phyloP scores from a whole-genome alignment of 2,329 filamentous ascomycete genomes.

The Hypoxylon rubiginosum region DNA sequence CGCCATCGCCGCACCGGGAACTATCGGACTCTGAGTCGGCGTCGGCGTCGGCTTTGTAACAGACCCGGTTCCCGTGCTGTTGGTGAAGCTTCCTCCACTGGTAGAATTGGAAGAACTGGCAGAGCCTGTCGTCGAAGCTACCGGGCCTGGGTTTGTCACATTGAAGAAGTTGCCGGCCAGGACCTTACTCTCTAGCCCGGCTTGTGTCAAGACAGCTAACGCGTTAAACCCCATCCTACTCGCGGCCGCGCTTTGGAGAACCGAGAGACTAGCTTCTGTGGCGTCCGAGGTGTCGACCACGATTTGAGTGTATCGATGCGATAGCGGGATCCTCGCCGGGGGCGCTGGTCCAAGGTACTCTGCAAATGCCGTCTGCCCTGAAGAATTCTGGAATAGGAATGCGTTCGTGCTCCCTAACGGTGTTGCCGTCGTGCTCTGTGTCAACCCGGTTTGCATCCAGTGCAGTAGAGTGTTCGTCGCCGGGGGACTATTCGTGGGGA shows the following conservation, averaged over 20 bases:
- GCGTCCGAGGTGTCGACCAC: conserved; percentile 51
- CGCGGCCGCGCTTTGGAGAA: conserved; percentile 47
- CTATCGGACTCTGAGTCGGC: conserved; percentile 17
- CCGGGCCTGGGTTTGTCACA: conserved; percentile 51
- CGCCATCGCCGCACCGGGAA: conserved; percentile 36
- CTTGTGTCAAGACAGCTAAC: conserved; percentile 43
- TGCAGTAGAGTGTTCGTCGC: conserved; percentile 57
- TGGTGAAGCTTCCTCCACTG: conserved; percentile 6
- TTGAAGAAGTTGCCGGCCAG: conserved; percentile 54
- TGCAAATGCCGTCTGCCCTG: conserved; percentile 43
- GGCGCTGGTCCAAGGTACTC: conserved; percentile 49
- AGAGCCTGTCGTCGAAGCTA: conserved; percentile 12
- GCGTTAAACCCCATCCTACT: conserved; percentile 48
- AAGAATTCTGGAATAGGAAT: conserved; percentile 43
- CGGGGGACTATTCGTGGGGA: conserved; percentile 57
- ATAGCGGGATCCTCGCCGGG: conserved; percentile 49
- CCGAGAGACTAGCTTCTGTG: conserved; percentile 40
- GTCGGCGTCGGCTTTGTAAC: conserved; percentile 37
- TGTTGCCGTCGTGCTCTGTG: conserved; percentile 43
- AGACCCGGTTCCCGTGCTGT: conserved; percentile 35
- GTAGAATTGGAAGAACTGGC: conserved; percentile 27
- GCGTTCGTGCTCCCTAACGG: conserved; percentile 40
- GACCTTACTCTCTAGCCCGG: conserved; percentile 50
- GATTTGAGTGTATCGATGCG: conserved; percentile 51
- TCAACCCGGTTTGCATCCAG: conserved; percentile 60